Base-by-base conservation (phyloP, 768 basidiomycete species). In the Suillus lakei region DNA sequence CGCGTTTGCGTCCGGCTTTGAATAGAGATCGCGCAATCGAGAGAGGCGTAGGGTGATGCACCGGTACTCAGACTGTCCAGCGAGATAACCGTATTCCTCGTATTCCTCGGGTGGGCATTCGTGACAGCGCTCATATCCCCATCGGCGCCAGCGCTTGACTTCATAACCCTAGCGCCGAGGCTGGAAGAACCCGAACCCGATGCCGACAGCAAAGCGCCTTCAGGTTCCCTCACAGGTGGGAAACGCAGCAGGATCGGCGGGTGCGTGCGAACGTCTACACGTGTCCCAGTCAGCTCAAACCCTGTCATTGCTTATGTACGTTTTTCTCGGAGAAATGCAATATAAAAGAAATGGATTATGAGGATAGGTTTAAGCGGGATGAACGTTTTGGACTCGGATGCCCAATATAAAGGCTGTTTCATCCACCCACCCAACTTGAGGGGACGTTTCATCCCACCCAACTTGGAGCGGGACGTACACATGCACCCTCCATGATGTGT, bases 231-330 rank as follows among this genome's bases (percentile, higher is more conserved):
- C 3, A 80, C 80, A 41, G 88, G 77, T n/a, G 81, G 89, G 72
- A 90, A 91, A 34, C 82, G 82, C 66, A 86, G 79, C 64, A 86
- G 79, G 21, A 91, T 75, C 1, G 90, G 89, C 8, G 86, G 86
- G 66, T 89, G 89, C 0, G 87, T 88, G 5, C 88, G 85, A 28
- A 90, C 84, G 75, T 89, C 91, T 90, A 66, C 23, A 50, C 30
- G 34, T 23, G 18, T 23, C 15, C 18, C 12, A 48, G 63, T 63
- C 9, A 63, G 63, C 4, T 28, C 30, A 8, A 30, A 15, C 26
- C 39, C 23, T 32, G 56, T 7, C 58, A 41, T 16, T 38, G 56
- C 16, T 38, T 58, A 34, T 7, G 32, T 2, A 8, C 9, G 34
- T 39, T n/a, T n/a, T n/a, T n/a, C 39, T 39, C 39, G 39, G 39